Percentiles rank a stretch among this genome's conserved stretches.
Conservation (phyloP, 805 yeast species). For the Jamesozyma piceae region DNA sequence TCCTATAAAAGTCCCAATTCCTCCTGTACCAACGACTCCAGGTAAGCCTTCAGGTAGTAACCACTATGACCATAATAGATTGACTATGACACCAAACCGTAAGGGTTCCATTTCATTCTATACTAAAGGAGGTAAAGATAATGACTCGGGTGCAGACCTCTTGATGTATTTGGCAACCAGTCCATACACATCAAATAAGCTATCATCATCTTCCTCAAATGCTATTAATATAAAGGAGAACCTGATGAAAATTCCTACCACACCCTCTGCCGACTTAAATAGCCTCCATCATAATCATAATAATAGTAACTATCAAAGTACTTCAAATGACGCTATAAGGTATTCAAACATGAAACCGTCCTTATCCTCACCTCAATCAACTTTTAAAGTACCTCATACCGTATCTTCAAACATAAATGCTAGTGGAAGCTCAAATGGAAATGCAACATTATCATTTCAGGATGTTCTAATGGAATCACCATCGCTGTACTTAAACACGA, state of each 20-base stretch:
- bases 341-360: conserved; percentile 25
- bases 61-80: background rate
- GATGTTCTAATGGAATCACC: conserved; percentile 25
- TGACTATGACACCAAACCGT: conserved; percentile 11
- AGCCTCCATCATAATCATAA: background rate
- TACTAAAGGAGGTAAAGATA: conserved; percentile 6
- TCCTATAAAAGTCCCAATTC: background rate
- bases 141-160: conserved; percentile 30
- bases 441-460: conserved; percentile 6
- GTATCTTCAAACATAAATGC: background rate
- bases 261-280: conserved; percentile 18
- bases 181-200: conserved; percentile 19
- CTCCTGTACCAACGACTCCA: conserved; percentile 5
- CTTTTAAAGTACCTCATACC: conserved; percentile 21
- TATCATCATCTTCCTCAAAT: background rate
- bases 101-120: background rate
- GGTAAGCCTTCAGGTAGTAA: conserved; percentile 1
- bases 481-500: conserved; percentile 10
- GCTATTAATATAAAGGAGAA: background rate
- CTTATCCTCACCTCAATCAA: conserved; percentile 25
- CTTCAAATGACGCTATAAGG: conserved; percentile 18
- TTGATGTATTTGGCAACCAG: conserved; percentile 31
- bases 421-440: background rate
- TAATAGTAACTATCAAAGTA: conserved; percentile 1
- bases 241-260: conserved; percentile 15